Base-by-base conservation (phyloP, 1,284 basidiomycete species). In the Tilletia caries region DNA sequence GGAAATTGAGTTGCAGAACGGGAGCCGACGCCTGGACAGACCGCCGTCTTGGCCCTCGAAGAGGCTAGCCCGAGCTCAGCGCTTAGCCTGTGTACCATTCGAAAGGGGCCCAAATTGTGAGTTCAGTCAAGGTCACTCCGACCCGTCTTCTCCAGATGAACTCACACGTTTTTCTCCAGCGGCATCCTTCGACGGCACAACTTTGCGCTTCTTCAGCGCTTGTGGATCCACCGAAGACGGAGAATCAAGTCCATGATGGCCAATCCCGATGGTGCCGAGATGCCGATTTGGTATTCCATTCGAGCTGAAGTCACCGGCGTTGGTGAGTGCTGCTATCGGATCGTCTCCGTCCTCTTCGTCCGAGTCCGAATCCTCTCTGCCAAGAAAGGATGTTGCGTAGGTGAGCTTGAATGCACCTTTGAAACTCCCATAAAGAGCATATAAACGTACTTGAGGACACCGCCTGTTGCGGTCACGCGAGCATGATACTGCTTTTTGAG, bases 361-460 rank as follows among this genome's bases (percentile, higher is more conserved):
- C 13, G 23, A 27, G 52, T 54, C 52, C 25, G 25, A 27, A 23
- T 54, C 52, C 5, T 54, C 52, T 29, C 52, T 54, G 52, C 25
- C 5, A 23, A 4, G 18, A 4, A 50, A 18, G 5, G 6, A 18
- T n/a, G 6, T n/a, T n/a, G n/a, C n/a, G n/a, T n/a, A n/a, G n/a
- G n/a, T n/a, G n/a, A n/a, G n/a, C n/a, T n/a, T n/a, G n/a, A n/a
- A n/a, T n/a, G n/a, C n/a, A n/a, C n/a, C n/a, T n/a, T n/a, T n/a
- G n/a, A n/a, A n/a, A n/a, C n/a, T n/a, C n/a, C n/a, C n/a, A n/a
- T n/a, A n/a, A n/a, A n/a, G n/a, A n/a, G n/a, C n/a, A n/a, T n/a
- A n/a, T n/a, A n/a, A n/a, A 54, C 52, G n/a, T 23, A 54, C 52
- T 54, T 54, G 23, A 54, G n/a, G 2, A 54, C 52, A 27, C 52